Percentiles rank a stretch among this genome's conserved stretches.
Conservation (phyloP, 2,329 filamentous ascomycete species). For the Neurospora sp. region DNA sequence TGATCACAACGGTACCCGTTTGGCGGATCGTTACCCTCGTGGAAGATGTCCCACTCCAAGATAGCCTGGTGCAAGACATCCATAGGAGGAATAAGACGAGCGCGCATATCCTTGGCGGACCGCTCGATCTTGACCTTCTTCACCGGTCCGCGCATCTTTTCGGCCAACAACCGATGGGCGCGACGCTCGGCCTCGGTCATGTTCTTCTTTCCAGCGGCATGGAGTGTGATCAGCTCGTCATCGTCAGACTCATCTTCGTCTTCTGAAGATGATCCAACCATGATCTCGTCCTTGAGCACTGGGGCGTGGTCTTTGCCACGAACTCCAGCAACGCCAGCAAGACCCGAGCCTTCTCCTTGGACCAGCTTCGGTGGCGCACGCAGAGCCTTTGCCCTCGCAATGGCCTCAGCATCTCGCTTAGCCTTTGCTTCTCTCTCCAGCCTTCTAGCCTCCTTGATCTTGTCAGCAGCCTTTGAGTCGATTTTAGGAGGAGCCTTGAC, state of each 20-base stretch:
- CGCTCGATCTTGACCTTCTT: slow-evolving; percentile 74
- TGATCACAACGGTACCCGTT: slow-evolving; percentile 60
- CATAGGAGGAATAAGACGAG: slow-evolving; percentile 82
- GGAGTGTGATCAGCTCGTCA: slow-evolving; percentile 42
- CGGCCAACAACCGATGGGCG: slow-evolving; percentile 37
- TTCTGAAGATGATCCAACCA: slow-evolving; percentile 76
- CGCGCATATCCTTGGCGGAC: slow-evolving; percentile 87
- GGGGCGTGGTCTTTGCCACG: slow-evolving; percentile 69
- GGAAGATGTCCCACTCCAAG: slow-evolving; percentile 91
- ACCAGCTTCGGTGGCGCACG: slow-evolving; percentile 42
- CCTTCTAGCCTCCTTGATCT: slow-evolving; percentile 63
- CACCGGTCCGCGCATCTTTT: slow-evolving; percentile 59
- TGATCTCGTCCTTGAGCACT: slow-evolving; percentile 66
- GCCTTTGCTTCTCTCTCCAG: slow-evolving; percentile 66
- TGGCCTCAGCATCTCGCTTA: slow-evolving; percentile 59
- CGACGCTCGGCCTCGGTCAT: slow-evolving; percentile 37
- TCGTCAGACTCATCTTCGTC: slow-evolving; percentile 59
- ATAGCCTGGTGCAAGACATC: slow-evolving; percentile 76
- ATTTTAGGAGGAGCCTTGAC: slow-evolving; percentile 29
- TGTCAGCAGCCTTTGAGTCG: slow-evolving; percentile 26
- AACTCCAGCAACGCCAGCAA: slow-evolving; percentile 58
- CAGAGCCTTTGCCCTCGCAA: slow-evolving; percentile 58
- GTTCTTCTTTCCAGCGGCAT: slow-evolving; percentile 36
- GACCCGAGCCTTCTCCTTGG: slow-evolving; percentile 68
- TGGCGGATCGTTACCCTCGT: slow-evolving; percentile 77